Evolutionary conservation across 148 eudicot genomes (phyloP), one percentile per base, ranked within the genome.

Genomic region (Vaccinium macrocarpon): DNA sequence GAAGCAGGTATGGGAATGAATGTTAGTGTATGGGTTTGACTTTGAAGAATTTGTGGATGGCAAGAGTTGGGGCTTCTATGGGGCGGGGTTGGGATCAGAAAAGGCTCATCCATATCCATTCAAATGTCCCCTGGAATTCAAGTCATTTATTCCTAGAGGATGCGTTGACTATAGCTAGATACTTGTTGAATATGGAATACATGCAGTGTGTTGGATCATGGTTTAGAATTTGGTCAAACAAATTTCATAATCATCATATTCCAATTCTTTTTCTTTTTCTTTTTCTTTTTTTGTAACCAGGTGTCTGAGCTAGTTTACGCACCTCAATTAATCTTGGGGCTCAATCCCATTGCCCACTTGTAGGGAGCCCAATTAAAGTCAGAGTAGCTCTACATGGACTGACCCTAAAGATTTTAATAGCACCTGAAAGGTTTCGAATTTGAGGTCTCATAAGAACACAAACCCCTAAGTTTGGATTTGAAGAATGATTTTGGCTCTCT

Each of bases 91-190:
- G 80, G 61, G 49, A 15, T 42, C 23, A 27, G 56, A 77, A n/a
- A 9, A 75, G 29, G 32, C 15, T 83, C 80, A 25, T 83, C 71
- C 50, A 64, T 29, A 25, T 83, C 80, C 50, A 64, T 29, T 48
- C 52, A 51, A 9, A 32, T 66, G 49, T 59, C 42, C 76, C 76
- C 35, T 78, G 82, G 82, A 50, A 78, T 84, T 29, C 59, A 50
- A 50, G 77, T 35, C 10, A 66, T 78, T 57, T 78, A 32, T 29
- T 19, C 29, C 21, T 23, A 57, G 82, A 19, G 78, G 59, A 38
- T 51, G 78, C 6, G 84, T 50, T 76, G 75, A 78, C 82, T 19
- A 64, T 64, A 42, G 50, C 21, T 72, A 77, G 56, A 77, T 64
- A 32, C 48, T 61, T 16, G 62, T 76, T 76, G 81, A 16, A 46